These are phyloP conservation scores for Ruellia speciosa DNA, from an alignment of 305 asterid genomes.

Conservation along the genomic window DNA sequence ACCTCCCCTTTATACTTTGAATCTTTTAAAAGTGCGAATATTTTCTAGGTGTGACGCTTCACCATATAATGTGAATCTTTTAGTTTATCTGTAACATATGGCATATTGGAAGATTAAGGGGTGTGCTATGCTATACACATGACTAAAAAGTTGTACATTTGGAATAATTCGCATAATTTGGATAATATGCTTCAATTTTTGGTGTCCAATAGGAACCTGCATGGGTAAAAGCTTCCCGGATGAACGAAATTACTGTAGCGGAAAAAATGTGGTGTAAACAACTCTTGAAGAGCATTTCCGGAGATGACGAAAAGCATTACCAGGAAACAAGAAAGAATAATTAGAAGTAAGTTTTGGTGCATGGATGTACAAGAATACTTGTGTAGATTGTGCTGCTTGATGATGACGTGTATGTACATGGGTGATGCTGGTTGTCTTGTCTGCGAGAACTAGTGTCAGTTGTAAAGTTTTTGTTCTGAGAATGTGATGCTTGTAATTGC, in stretches of 20 bases:
- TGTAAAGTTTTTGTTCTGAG: neutral
- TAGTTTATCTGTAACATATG: too few relatives aligned
- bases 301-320: constrained; percentile 34
- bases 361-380: neutral
- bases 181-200: constrained; percentile 6
- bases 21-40: too few relatives aligned
- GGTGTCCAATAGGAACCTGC: constrained; percentile 63
- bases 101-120: too few relatives aligned
- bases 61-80: too few relatives aligned
- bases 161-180: neutral
- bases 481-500: too few relatives aligned
- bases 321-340: constrained; percentile 30
- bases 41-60: too few relatives aligned
- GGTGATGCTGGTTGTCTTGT: neutral
- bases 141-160: too few relatives aligned
- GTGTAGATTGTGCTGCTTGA: neutral
- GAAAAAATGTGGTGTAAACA: constrained; percentile 69
- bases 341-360: neutral
- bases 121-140: too few relatives aligned
- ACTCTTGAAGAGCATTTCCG: constrained; percentile 62
- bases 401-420: neutral
- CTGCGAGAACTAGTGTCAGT: neutral
- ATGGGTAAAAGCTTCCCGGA: constrained; percentile 81
- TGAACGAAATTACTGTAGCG: constrained; percentile 69
- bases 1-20: too few relatives aligned